Conservation (phyloP, 2,329 filamentous ascomycete species). For the Trichoderma atrobrunneum region DNA sequence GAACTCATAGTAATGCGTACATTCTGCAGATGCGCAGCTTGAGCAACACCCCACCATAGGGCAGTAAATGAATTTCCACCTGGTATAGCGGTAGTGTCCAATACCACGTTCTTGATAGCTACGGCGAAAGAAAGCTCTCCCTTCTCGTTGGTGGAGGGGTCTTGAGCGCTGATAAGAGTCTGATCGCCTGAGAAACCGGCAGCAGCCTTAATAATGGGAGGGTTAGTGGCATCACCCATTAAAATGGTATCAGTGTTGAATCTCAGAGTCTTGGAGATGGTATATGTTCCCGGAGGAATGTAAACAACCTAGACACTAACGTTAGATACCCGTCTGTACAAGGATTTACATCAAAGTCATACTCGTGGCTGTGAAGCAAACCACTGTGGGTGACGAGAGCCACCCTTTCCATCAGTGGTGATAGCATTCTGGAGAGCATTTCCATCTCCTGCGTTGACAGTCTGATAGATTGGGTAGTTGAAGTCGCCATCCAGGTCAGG, state of each 20-base stretch:
- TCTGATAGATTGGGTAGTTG: constrained; percentile 38
- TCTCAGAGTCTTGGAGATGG: constrained; percentile 37
- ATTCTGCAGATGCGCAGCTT: constrained; percentile 42
- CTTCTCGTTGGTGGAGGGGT: constrained; percentile 32
- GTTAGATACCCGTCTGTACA: background rate
- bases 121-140: constrained; percentile 45
- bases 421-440: constrained; percentile 40
- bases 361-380: constrained; percentile 43
- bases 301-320: constrained; percentile 35
- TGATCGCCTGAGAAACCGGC: constrained; percentile 33
- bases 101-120: constrained; percentile 42
- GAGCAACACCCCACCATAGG: constrained; percentile 45
- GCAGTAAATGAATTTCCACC: constrained; percentile 38
- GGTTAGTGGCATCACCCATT: constrained; percentile 45
- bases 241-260: constrained; percentile 46
- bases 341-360: background rate
- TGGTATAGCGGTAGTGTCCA: constrained; percentile 41
- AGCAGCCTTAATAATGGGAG: constrained; percentile 42
- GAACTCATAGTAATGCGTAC: constrained; percentile 41
- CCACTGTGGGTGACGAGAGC: constrained; percentile 37
- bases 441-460: constrained; percentile 38
- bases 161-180: constrained; percentile 37
- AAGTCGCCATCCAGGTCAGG: constrained; percentile 40
- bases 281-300: constrained; percentile 43
- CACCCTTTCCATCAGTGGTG: constrained; percentile 34